These are phyloP conservation scores for Thielaviopsis musarum DNA, from an alignment of 2,329 filamentous ascomycete species.

Conservation along the genomic window DNA sequence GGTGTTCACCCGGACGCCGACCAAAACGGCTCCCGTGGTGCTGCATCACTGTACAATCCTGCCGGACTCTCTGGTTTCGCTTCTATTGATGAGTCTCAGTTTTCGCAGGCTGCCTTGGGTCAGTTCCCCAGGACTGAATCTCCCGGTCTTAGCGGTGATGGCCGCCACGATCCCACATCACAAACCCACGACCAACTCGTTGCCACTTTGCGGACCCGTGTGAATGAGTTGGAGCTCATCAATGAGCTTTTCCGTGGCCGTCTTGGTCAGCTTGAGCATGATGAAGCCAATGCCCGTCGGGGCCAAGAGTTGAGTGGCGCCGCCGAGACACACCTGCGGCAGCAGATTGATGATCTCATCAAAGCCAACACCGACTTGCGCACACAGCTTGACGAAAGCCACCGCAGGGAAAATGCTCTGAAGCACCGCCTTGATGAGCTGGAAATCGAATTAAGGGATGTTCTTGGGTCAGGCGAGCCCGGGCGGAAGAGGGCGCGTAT, in stretches of 20 bases:
- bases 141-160: slow-evolving; percentile 39
- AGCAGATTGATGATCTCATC: slow-evolving; percentile 33
- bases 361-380: slow-evolving; percentile 31
- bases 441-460: slow-evolving; percentile 35
- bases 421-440: slow-evolving; percentile 71
- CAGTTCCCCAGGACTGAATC: slow-evolving; percentile 34
- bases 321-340: slow-evolving; percentile 39
- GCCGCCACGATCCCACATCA: slow-evolving; percentile 46
- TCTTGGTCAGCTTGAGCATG: slow-evolving; percentile 63
- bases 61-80: slow-evolving; percentile 61
- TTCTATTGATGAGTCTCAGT: slow-evolving; percentile 54
- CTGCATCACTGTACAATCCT: slow-evolving; percentile 41
- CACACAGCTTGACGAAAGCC: slow-evolving; percentile 56
- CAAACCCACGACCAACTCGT: slow-evolving; percentile 68
- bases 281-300: slow-evolving; percentile 50
- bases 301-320: slow-evolving; percentile 38
- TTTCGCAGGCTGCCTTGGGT: slow-evolving; percentile 36
- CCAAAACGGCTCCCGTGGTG: slow-evolving; percentile 1
- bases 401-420: slow-evolving; percentile 62
- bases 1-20: slow-evolving; percentile 2
- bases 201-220: slow-evolving; percentile 77
- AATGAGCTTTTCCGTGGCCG: slow-evolving; percentile 65
- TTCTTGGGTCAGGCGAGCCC: slow-evolving; percentile 14
- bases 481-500: slow-evolving; percentile 8
- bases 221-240: slow-evolving; percentile 90